These are phyloP conservation scores for Aspergillus unguis DNA, from an alignment of 2,329 filamentous ascomycete species.

Conservation along the genomic window DNA sequence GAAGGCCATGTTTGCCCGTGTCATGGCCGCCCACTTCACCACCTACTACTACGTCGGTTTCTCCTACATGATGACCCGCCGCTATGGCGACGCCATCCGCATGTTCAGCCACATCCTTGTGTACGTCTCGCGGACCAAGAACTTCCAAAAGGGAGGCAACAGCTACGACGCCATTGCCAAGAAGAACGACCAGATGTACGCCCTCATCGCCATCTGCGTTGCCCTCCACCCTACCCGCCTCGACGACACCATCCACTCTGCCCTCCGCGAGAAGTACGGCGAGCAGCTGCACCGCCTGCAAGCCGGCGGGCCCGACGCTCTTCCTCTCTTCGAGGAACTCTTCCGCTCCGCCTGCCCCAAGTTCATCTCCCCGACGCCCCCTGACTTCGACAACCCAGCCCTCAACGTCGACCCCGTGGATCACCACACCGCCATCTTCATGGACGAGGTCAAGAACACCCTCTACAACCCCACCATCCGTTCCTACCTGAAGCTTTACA, in stretches of 20 bases:
- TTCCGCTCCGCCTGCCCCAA: constrained; percentile 98
- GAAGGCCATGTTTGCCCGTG: constrained; percentile 99
- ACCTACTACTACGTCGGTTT: constrained; percentile 99
- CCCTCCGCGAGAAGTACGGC: constrained; percentile 97
- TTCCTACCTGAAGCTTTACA: constrained; percentile 98
- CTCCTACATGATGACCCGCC: constrained; percentile 99
- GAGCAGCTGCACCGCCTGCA: constrained; percentile 97
- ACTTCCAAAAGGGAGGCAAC: constrained; percentile 93
- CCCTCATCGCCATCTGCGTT: constrained; percentile 96
- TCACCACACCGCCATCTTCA: constrained; percentile 96
- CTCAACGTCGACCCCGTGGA: constrained; percentile 95
- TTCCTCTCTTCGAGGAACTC: constrained; percentile 96
- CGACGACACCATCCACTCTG: constrained; percentile 98
- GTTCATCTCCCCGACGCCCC: constrained; percentile 96
- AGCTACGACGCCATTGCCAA: constrained; percentile 98
- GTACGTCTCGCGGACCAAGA: constrained; percentile 98
- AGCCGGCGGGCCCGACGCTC: constrained; percentile 88
- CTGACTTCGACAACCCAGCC: constrained; percentile 95
- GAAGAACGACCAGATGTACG: constrained; percentile 99
- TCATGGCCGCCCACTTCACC: constrained; percentile 99
- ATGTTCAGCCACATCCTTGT: constrained; percentile 99
- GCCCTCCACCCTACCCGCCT: constrained; percentile 95
- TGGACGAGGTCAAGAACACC: constrained; percentile 99
- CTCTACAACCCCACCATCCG: constrained; percentile 97
- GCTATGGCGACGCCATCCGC: constrained; percentile 97